Evolutionary conservation across 2,329 filamentous ascomycete species (phyloP).

Genomic region (Beauveria asiatica): DNA sequence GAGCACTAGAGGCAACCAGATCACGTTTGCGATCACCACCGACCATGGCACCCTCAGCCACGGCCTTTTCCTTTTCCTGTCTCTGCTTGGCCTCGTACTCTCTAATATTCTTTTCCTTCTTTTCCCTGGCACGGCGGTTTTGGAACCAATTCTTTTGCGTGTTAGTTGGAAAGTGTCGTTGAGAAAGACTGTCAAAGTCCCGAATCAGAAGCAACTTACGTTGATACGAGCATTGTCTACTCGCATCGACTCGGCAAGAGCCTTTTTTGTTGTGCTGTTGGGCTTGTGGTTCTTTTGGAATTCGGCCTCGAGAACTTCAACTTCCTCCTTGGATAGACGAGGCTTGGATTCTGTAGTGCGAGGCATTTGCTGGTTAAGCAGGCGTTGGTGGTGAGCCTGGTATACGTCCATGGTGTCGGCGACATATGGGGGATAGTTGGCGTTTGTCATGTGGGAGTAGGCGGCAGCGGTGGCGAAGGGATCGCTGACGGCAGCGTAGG

Average conservation of each 20-base stretch:
- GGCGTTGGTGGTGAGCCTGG: slow-evolving; percentile 27
- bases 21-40: slow-evolving; percentile 25
- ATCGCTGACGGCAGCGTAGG: slow-evolving; percentile 22
- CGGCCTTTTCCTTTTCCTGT: slow-evolving; percentile 25
- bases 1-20: slow-evolving; percentile 33
- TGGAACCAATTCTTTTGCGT: slow-evolving; percentile 58
- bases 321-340: slow-evolving; percentile 49
- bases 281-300: slow-evolving; percentile 59
- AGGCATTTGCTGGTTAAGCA: slow-evolving; percentile 30
- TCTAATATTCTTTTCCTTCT: slow-evolving; percentile 50
- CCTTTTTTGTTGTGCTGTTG: slow-evolving; percentile 52
- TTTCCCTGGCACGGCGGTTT: slow-evolving; percentile 55
- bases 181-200: background rate
- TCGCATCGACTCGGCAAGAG: slow-evolving; percentile 51
- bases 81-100: slow-evolving; percentile 32
- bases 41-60: slow-evolving; percentile 20
- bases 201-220: slow-evolving; percentile 29
- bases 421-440: slow-evolving; percentile 28
- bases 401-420: slow-evolving; percentile 32
- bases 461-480: slow-evolving; percentile 25
- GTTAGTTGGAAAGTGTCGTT: slow-evolving; percentile 20
- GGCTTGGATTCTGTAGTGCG: slow-evolving; percentile 41
- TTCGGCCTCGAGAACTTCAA: slow-evolving; percentile 50
- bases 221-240: slow-evolving; percentile 58
- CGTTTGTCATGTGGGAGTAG: slow-evolving; percentile 24